Evolutionary conservation across 176 grass and related monocot species (phyloP), one percentile per base, ranked within the genome.

Genomic region (Saccharum officinarum): DNA sequence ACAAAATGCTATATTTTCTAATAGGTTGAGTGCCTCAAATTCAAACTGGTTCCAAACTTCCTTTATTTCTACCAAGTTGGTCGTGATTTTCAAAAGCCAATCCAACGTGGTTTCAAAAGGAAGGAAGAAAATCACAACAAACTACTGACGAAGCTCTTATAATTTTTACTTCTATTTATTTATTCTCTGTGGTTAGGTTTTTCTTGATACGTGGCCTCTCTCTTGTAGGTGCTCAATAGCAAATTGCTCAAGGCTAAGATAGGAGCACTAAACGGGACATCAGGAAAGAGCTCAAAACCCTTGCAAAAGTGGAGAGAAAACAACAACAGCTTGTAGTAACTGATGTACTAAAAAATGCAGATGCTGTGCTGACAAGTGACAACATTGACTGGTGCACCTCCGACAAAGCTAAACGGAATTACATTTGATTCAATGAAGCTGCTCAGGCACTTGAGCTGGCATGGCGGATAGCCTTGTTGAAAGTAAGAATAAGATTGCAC

Each of bases 391-490:
- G 31, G 31, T 33, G 31, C 31, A 2, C 31, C 31, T 33, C 31
- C 31, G 31, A 2, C 1, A 33, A 33, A 33, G 31, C 31, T 33
- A 1, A 33, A 33, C 31, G 31, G 31, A 33, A 33, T 33, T 33
- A 33, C 31, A 33, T 98, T 98, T 92, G 95, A 98, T 89, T 98
- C 83, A 92, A 98, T 87, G 95, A 98, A 88, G 95, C 95, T 71
- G 95, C 95, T 86, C 95, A 98, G 85, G 95, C 95, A 71, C 92
- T 98, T 7, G 95, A 98, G 87, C 89, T 95, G 69, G 93, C 91
- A 70, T 98, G 93, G 55, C 95, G 95, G 95, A 93, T 95, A 16
- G 91, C 91, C 75, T 90, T 98, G 75, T 36, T 33, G 31, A 33
- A 33, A 33, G 31, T 33, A 33, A 33, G 31, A 33, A 33, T 33